Conservation (phyloP, 1,284 basidiomycete genomes). For the Melanopsichium pennsylvanicum region DNA sequence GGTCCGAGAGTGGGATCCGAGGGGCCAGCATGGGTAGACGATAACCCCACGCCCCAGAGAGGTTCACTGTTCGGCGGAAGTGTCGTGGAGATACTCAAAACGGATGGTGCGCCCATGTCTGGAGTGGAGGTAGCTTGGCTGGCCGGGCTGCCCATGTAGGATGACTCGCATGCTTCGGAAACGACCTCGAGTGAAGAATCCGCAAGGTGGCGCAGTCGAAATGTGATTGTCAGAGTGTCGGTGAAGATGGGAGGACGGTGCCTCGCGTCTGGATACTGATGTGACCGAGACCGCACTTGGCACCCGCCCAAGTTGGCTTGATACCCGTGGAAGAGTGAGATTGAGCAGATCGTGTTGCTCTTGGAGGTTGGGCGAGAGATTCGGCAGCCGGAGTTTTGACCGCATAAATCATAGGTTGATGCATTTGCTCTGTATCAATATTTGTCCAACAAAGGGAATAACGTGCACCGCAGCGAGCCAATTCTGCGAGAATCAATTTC, state of each 20-base stretch:
- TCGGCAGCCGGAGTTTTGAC: too few relatives aligned
- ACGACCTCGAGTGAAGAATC: slow-evolving; percentile 22
- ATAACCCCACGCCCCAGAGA: slow-evolving; percentile 34
- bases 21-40: not conserved
- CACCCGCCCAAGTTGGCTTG: not conserved
- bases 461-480: too few relatives aligned
- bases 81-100: slow-evolving; percentile 22
- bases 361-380: not conserved
- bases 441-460: too few relatives aligned
- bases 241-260: slow-evolving; percentile 4
- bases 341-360: not conserved
- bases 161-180: slow-evolving; percentile 30
- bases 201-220: slow-evolving; percentile 6
- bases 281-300: slow-evolving; percentile 29
- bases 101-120: slow-evolving; percentile 2
- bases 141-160: slow-evolving; percentile 19
- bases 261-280: slow-evolving; percentile 18
- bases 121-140: slow-evolving; percentile 19
- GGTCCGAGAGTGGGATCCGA: slow-evolving; percentile 7
- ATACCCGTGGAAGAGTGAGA: not conserved
- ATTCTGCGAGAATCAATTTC: too few relatives aligned
- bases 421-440: too few relatives aligned
- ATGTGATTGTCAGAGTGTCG: slow-evolving; percentile 1
- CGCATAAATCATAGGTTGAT: too few relatives aligned
- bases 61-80: slow-evolving; percentile 27